A percentile compares a stretch with the other conserved stretches of the same genome.
phyloP scores from a whole-genome alignment of 129 eudicot species.

The Arctium minus region DNA sequence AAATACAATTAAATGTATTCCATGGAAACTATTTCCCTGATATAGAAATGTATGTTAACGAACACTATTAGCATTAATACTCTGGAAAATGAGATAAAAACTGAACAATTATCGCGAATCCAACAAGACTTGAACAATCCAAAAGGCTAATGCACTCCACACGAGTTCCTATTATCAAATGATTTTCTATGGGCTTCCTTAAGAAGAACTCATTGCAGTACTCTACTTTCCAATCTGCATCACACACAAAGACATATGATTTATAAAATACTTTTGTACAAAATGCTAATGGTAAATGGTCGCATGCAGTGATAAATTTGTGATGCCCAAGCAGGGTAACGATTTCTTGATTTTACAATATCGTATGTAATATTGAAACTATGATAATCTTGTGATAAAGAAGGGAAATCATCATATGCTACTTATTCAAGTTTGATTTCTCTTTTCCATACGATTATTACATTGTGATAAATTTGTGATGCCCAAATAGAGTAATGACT shows the following conservation, averaged over 20 bases:
- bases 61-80: constrained; percentile 26
- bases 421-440: too few relatives aligned
- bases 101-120: constrained; percentile 71
- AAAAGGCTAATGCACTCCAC: constrained; percentile 77
- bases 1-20: background rate
- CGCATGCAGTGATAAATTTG: background rate
- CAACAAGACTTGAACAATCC: constrained; percentile 47
- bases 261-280: background rate
- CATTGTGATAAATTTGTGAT: too few relatives aligned
- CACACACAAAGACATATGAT: background rate
- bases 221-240: constrained; percentile 71
- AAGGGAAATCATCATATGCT: too few relatives aligned
- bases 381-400: too few relatives aligned
- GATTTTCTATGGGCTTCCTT: constrained; percentile 87
- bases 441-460: too few relatives aligned
- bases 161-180: constrained; percentile 46
- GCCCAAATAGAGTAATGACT: too few relatives aligned
- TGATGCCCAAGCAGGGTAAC: too few relatives aligned
- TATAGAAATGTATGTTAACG: background rate
- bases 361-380: too few relatives aligned
- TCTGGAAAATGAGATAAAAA: constrained; percentile 71
- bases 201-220: constrained; percentile 78
- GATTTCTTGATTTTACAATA: too few relatives aligned
- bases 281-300: background rate
- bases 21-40: background rate